These are phyloP conservation scores for Licmophora abbreviata DNA, from an alignment of 108 stramenopile species.

Conservation along the genomic window DNA sequence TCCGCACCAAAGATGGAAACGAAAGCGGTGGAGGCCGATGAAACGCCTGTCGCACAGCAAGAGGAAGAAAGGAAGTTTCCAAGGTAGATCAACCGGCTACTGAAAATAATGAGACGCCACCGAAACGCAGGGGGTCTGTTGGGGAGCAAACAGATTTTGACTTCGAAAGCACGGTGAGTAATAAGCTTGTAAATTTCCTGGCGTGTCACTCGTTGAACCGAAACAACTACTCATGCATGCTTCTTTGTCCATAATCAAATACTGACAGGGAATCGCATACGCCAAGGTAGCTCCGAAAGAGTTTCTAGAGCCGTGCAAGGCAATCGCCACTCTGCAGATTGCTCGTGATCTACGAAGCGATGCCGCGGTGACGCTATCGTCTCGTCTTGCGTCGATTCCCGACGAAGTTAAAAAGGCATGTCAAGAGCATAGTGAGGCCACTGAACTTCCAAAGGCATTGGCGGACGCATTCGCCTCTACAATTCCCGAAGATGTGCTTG, in stretches of 20 bases:
- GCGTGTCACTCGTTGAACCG: background rate
- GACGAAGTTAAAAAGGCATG: conserved; percentile 42
- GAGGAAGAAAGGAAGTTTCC: too few relatives aligned
- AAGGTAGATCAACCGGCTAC: too few relatives aligned
- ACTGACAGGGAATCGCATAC: conserved; percentile 43
- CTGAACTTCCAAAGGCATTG: conserved; percentile 9
- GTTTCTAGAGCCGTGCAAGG: conserved; percentile 63
- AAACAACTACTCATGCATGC: background rate
- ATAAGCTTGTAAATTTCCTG: background rate
- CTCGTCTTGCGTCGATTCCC: conserved; percentile 40
- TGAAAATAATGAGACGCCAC: too few relatives aligned
- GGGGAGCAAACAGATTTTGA: too few relatives aligned
- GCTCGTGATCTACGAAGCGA: conserved; percentile 72
- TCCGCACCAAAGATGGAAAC: too few relatives aligned
- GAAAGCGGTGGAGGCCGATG: background rate
- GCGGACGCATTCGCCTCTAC: conserved; percentile 36
- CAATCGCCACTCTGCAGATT: conserved; percentile 79
- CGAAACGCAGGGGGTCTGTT: conserved; percentile 2
- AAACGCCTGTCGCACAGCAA: too few relatives aligned
- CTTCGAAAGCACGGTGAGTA: conserved; percentile 61
- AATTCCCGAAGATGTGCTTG: conserved; percentile 53
- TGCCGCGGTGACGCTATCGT: conserved; percentile 48
- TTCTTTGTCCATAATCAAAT: background rate
- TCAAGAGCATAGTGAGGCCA: conserved; percentile 8
- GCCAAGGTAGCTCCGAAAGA: conserved; percentile 46